Percentiles rank a stretch among this genome's conserved stretches.
Conservation (phyloP, 176 grass and related monocot species). For the Rhynchospora breviuscula region DNA sequence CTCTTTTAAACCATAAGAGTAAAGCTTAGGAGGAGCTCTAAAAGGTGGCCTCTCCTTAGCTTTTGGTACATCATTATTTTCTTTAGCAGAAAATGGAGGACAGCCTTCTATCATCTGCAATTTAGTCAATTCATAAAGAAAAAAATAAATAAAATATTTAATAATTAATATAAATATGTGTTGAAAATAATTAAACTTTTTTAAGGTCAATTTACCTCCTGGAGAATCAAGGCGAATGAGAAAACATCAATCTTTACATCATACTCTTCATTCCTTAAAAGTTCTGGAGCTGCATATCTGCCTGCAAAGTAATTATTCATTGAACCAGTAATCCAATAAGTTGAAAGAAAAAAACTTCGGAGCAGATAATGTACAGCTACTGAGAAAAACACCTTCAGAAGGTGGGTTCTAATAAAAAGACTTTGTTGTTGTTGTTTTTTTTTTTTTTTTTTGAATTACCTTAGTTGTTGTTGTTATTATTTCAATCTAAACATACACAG, state of each 20-base stretch:
- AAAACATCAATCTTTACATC: constrained; percentile 93
- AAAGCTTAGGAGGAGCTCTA: constrained; percentile 57
- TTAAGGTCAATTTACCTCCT: constrained; percentile 50
- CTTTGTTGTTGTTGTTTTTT: too few relatives aligned
- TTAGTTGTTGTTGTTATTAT: too few relatives aligned
- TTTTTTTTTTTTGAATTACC: too few relatives aligned
- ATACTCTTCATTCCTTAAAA: constrained; percentile 78
- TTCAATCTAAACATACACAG: not conserved
- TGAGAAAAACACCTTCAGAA: not conserved
- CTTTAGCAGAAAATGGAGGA: constrained; percentile 63
- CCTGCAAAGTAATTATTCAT: constrained; percentile 41
- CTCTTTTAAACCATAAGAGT: constrained; percentile 70
- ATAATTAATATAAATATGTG: not conserved
- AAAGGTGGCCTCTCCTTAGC: constrained; percentile 93
- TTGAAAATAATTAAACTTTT: not conserved
- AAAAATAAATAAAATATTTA: not conserved
- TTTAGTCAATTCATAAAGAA: constrained; percentile 20
- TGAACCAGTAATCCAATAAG: constrained; percentile 1
- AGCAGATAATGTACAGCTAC: not conserved
- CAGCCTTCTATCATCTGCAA: constrained; percentile 95
- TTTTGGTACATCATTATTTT: constrained; percentile 68
- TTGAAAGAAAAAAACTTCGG: not conserved
- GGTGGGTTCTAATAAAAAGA: not conserved
- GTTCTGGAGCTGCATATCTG: constrained; percentile 92
- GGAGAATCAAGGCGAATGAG: constrained; percentile 93